Evolutionary conservation across 2,329 filamentous ascomycete species (phyloP).

Genomic region (Fusarium tupiense): DNA sequence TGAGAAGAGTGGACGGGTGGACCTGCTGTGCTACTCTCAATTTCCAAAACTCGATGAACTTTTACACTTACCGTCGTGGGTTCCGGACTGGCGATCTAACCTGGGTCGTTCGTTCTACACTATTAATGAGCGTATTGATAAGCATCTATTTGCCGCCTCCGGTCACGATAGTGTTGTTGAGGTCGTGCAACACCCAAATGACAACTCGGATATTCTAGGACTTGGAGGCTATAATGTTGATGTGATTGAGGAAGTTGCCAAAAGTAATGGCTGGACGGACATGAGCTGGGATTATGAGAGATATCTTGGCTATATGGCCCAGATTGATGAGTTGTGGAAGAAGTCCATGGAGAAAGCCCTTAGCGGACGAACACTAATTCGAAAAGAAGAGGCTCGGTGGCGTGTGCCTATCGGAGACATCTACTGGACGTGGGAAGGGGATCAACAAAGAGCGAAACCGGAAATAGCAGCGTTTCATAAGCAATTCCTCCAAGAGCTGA

Average conservation of each 20-base stretch:
- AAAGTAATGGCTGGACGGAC: background rate
- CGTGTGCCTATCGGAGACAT: background rate
- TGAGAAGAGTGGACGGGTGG: background rate
- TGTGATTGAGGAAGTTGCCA: background rate
- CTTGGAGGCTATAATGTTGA: background rate
- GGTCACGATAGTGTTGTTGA: fast-evolving
- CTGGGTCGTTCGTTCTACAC: background rate
- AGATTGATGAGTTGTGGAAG: background rate
- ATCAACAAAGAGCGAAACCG: background rate
- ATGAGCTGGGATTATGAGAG: background rate
- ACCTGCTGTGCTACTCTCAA: background rate
- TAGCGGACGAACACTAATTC: fast-evolving
- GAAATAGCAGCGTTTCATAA: fast-evolving
- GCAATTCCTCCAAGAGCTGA: background rate
- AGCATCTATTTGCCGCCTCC: background rate
- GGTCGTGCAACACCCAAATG: fast-evolving
- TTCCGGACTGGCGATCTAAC: background rate
- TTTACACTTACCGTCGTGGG: background rate
- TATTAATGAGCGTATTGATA: background rate
- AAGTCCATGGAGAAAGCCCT: background rate
- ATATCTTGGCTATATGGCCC: background rate
- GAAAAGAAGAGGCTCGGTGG: background rate
- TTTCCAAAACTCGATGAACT: background rate
- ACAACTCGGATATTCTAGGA: background rate
- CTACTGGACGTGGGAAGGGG: background rate